Base-by-base conservation (phyloP, 768 basidiomycete genomes). In the Tulasnella sp. region DNA sequence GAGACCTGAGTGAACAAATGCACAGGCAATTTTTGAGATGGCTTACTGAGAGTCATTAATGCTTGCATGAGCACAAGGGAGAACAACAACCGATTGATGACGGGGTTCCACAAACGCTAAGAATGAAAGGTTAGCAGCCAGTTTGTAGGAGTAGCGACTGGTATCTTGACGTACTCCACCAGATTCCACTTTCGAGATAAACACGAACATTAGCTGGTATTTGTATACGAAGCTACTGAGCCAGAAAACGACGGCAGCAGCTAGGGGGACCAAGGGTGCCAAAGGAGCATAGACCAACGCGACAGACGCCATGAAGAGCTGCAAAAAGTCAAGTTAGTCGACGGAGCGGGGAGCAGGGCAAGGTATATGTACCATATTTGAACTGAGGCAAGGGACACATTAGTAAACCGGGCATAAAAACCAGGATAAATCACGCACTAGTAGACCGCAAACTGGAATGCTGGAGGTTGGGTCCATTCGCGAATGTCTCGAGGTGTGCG, bases 151-250 rank as follows among this genome's bases (percentile, higher is more conserved):
- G 29, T 62, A 60, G 19, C 62, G 45, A 32, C 59, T 64, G 29
- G 27, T 53, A n/a, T 23, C 55, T 50, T 4, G 12, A 78, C 86
- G 62, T 68, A 90, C 87, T 31, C 96, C 96, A 58, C 94, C 96
- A 50, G 84, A 88, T 70, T 99, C 96, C 12, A 91, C 86, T 61
- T 82, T 82, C 5, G 91, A 82, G 46, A 89, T 72, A 66, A 78
- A 93, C 57, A 94, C 89, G 68, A 94, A 98, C 82, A 97, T 91
- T 49, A 97, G 74, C 72, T 93, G 86, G 65, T 98, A 98, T 29
- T 49, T 49, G 54, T 45, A 64, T 36, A 49, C 52, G 25, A 62
- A 59, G 25, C 62, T 51, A 36, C 60, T 64, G 62, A 75, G 67
- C 87, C 91, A 97, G 68, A 92, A 86, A 19, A 96, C 89, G 31